A percentile compares a stretch with the other conserved stretches of the same genome.
Conservation (phyloP, 495 filamentous ascomycete genomes). For the Penicillium argentinense region DNA sequence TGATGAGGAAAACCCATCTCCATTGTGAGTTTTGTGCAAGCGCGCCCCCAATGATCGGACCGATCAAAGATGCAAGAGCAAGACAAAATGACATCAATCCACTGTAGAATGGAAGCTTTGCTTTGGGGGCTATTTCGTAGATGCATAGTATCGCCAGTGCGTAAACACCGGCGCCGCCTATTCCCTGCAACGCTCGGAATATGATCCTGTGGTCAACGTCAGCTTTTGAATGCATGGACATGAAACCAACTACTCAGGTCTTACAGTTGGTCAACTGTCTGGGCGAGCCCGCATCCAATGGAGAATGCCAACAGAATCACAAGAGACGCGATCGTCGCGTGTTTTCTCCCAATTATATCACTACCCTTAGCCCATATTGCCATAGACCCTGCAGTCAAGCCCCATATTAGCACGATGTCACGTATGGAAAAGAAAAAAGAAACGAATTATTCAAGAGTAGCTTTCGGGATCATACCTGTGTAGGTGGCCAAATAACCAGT, state of each 20-base stretch:
- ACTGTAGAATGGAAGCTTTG: slow-evolving; percentile 44
- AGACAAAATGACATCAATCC: slow-evolving; percentile 47
- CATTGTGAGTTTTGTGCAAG: slow-evolving; percentile 55
- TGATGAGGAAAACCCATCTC: slow-evolving; percentile 66
- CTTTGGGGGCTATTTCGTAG: slow-evolving; percentile 49
- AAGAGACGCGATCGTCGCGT: slow-evolving; percentile 48
- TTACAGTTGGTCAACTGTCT: slow-evolving; percentile 53
- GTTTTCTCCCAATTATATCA: slow-evolving; percentile 58
- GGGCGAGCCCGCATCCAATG: slow-evolving; percentile 54
- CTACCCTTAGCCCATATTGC: slow-evolving; percentile 60
- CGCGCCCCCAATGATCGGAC: slow-evolving; percentile 61
- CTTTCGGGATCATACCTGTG: slow-evolving; percentile 38
- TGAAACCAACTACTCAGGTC: no score
- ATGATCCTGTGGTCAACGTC: slow-evolving; percentile 42
- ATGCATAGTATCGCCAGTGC: slow-evolving; percentile 48
- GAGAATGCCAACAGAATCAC: slow-evolving; percentile 56
- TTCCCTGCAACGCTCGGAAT: slow-evolving; percentile 56
- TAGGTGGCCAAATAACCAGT: slow-evolving; percentile 58
- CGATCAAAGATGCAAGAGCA: slow-evolving; percentile 35
- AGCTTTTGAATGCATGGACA: no score
- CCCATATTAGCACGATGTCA: no score
- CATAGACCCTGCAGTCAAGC: slow-evolving; percentile 54
- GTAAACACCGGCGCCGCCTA: slow-evolving; percentile 55
- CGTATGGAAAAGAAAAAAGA: neutral
- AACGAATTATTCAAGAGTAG: neutral